phyloP scores from a whole-genome alignment of 2,329 filamentous ascomycete genomes.

The Juglanconis sp. region DNA sequence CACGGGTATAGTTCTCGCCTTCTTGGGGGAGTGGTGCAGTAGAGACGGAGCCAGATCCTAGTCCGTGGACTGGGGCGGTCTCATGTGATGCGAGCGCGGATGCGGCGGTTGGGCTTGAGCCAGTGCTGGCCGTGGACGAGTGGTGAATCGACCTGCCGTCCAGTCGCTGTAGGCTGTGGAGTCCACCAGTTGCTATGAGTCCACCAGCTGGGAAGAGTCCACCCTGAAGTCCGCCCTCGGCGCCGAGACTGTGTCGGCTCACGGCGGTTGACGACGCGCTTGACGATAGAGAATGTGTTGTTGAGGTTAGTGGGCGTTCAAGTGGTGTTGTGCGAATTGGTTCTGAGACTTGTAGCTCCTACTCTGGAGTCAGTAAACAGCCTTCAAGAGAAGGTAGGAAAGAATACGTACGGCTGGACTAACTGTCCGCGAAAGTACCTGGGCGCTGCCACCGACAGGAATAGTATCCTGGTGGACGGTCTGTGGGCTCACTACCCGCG shows the following conservation, averaged over 20 bases:
- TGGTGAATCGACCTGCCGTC: neutral
- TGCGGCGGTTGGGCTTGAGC: neutral
- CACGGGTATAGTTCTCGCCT: neutral
- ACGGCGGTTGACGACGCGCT: neutral
- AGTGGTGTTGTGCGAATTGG: neutral
- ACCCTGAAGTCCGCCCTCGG: neutral
- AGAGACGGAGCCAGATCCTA: neutral
- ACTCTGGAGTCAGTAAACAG: constrained; percentile 9
- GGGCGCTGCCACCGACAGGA: neutral
- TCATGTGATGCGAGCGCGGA: neutral
- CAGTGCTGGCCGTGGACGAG: neutral
- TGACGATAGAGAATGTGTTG: neutral
- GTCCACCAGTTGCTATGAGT: no score
- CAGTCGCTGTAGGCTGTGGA: neutral
- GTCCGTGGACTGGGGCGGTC: neutral
- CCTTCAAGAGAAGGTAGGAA: neutral
- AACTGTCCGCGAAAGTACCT: neutral
- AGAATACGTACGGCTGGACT: constrained; percentile 11
- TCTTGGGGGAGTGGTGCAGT: neutral
- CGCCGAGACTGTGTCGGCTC: neutral
- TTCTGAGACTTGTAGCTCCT: constrained; percentile 4
- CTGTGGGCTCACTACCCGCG: neutral
- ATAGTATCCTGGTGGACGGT: neutral
- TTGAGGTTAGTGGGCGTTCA: neutral
- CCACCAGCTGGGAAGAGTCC: neutral